Percentiles rank a stretch among this genome's conserved stretches.
phyloP scores from a whole-genome alignment of 169 alveolate genomes.

The Plasmodium yoelii region DNA sequence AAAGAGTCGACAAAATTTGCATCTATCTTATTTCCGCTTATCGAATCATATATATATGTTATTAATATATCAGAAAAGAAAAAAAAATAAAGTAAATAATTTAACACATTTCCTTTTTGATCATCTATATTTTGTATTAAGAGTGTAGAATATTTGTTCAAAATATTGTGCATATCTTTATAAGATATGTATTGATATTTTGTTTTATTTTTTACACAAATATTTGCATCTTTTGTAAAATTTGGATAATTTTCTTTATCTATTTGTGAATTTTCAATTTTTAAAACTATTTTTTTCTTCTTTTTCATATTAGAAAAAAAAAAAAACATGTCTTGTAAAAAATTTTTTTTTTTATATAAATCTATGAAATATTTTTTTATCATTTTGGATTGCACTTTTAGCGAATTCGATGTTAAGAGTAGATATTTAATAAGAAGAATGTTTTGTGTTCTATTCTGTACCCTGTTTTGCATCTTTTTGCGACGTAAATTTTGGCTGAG shows the following conservation, averaged over 20 bases:
- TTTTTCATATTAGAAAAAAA: slow-evolving; percentile 41
- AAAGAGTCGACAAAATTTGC: slow-evolving; percentile 3
- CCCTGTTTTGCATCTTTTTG: neutral
- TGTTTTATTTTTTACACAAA: no score
- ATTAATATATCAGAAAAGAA: slow-evolving; percentile 21
- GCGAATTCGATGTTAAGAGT: slow-evolving; percentile 22
- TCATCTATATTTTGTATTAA: slow-evolving; percentile 48
- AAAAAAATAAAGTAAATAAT: slow-evolving; percentile 66
- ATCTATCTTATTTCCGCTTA: neutral
- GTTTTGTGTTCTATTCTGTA: neutral
- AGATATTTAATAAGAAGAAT: slow-evolving; percentile 32
- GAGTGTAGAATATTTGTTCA: slow-evolving; percentile 35
- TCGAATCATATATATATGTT: slow-evolving; percentile 12
- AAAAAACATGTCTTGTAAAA: slow-evolving; percentile 61
- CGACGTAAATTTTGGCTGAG: no score
- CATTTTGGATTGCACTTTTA: slow-evolving; percentile 41
- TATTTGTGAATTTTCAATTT: no score
- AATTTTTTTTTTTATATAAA: slow-evolving; percentile 47
- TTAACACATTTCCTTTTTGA: neutral
- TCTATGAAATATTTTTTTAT: slow-evolving; percentile 61
- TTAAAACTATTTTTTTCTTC: slow-evolving; percentile 10
- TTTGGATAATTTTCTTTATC: no score
- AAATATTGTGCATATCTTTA: slow-evolving; percentile 15
- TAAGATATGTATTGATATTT: slow-evolving; percentile 23
- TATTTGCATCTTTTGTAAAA: no score